These are phyloP conservation scores for Iris macrosiphon DNA, from an alignment of 106 monocot genomes.

Conservation along the genomic window DNA sequence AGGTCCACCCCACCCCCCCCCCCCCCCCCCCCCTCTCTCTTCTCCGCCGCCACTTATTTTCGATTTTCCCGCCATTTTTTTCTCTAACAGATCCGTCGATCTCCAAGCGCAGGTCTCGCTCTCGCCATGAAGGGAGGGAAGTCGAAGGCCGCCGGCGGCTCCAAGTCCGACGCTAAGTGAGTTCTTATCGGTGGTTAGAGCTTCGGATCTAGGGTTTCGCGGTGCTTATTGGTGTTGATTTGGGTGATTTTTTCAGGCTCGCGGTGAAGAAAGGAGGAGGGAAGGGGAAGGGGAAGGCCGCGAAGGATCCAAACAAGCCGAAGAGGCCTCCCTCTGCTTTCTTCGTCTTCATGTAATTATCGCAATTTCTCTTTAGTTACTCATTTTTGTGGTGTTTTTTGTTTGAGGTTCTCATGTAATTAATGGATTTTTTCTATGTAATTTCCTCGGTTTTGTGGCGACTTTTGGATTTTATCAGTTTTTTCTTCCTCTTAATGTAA, in stretches of 20 bases:
- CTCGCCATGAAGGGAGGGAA: background rate
- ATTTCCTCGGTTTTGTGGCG: background rate
- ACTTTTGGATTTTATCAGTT: no score
- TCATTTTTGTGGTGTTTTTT: constrained; percentile 2
- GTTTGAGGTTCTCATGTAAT: no score
- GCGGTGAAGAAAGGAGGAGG: background rate
- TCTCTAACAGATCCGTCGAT: no score
- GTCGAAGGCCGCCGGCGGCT: background rate
- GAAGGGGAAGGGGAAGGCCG: constrained; percentile 20
- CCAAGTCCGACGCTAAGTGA: background rate
- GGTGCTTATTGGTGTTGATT: no score
- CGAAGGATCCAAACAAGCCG: constrained; percentile 25
- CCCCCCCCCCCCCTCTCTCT: background rate
- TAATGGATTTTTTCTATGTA: no score
- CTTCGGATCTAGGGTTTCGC: background rate
- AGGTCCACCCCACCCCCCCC: background rate
- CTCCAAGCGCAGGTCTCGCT: no score
- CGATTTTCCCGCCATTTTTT: no score
- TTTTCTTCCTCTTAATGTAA: no score
- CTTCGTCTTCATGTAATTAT: constrained; percentile 43
- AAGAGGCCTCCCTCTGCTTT: constrained; percentile 39
- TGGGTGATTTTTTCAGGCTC: background rate
- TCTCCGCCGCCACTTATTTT: background rate
- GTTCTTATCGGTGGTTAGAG: background rate
- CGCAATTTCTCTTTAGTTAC: no score